phyloP scores from a whole-genome alignment of 805 yeast genomes.

The Brettanomyces sp. region DNA sequence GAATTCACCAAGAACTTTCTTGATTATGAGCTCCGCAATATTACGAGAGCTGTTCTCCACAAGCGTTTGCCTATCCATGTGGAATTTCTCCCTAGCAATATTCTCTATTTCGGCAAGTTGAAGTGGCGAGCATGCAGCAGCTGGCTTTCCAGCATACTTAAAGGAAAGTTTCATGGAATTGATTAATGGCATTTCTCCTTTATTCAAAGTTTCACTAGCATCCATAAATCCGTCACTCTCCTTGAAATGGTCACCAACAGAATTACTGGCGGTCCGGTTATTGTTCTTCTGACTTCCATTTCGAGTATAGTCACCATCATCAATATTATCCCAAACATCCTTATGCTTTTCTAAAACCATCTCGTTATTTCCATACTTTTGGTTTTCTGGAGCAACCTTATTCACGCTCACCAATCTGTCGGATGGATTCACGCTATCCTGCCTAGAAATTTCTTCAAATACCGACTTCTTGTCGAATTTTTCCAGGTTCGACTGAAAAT shows the following conservation, averaged over 20 bases:
- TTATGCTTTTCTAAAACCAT: conserved; percentile 50
- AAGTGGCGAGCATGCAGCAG: conserved; percentile 65
- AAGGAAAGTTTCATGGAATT: conserved; percentile 8
- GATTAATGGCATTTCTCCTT: not conserved
- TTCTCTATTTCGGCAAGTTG: conserved; percentile 73
- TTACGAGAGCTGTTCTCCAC: conserved; percentile 66
- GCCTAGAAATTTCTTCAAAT: conserved; percentile 62
- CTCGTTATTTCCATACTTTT: conserved; percentile 60
- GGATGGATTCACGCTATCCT: conserved; percentile 51
- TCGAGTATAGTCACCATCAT: conserved; percentile 3
- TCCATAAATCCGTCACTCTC: conserved; percentile 2
- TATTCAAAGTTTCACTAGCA: conserved; percentile 1
- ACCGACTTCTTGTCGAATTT: conserved; percentile 76
- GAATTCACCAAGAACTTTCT: conserved; percentile 59
- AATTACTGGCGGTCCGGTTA: not conserved
- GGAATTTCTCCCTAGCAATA: conserved; percentile 42
- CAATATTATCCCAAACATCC: conserved; percentile 46
- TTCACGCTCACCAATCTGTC: conserved; percentile 71
- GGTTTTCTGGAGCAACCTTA: conserved; percentile 31
- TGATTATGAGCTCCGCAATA: conserved; percentile 47
- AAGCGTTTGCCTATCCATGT: conserved; percentile 34
- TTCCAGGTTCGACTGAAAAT: conserved; percentile 72
- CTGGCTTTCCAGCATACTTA: conserved; percentile 16
- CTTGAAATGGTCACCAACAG: not conserved
- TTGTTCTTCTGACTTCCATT: no score